Conservation (phyloP, 495 filamentous ascomycete species). For the Amniculicola lignicola region DNA sequence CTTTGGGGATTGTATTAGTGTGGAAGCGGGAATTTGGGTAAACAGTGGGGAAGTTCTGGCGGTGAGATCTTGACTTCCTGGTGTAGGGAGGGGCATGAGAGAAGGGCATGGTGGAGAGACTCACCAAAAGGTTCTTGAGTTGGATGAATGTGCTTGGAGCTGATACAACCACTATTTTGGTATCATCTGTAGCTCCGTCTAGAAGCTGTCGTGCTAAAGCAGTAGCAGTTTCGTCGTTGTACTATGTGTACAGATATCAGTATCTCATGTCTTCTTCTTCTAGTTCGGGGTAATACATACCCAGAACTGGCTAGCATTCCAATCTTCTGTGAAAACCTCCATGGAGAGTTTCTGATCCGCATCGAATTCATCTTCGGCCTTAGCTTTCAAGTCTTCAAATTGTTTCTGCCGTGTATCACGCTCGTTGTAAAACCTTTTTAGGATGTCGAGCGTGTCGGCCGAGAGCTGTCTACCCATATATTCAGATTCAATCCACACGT, state of each 20-base stretch:
- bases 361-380: slow-evolving; percentile 50
- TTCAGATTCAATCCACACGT: not conserved
- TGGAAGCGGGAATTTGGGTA: too few relatives aligned
- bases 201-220: slow-evolving; percentile 61
- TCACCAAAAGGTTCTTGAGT: slow-evolving; percentile 63
- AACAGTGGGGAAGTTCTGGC: too few relatives aligned
- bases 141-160: slow-evolving; percentile 74
- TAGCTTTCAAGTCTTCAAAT: slow-evolving; percentile 59
- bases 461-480: slow-evolving; percentile 53
- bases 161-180: slow-evolving; percentile 63
- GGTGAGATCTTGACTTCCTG: too few relatives aligned
- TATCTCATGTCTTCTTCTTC: not conserved
- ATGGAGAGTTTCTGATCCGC: slow-evolving; percentile 54
- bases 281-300: slow-evolving; percentile 41
- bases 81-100: too few relatives aligned
- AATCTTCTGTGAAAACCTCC: slow-evolving; percentile 73
- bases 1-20: too few relatives aligned
- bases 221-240: slow-evolving; percentile 65
- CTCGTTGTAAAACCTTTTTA: slow-evolving; percentile 67
- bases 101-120: too few relatives aligned
- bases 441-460: slow-evolving; percentile 55
- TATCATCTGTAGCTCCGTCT: slow-evolving; percentile 50
- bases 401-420: slow-evolving; percentile 58
- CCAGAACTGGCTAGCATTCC: slow-evolving; percentile 81
- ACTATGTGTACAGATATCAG: slow-evolving; percentile 57